Evolutionary conservation across 2,329 filamentous ascomycete species (phyloP), one percentile per base, ranked within the genome.

Genomic region (Pezicula neosporulosa): DNA sequence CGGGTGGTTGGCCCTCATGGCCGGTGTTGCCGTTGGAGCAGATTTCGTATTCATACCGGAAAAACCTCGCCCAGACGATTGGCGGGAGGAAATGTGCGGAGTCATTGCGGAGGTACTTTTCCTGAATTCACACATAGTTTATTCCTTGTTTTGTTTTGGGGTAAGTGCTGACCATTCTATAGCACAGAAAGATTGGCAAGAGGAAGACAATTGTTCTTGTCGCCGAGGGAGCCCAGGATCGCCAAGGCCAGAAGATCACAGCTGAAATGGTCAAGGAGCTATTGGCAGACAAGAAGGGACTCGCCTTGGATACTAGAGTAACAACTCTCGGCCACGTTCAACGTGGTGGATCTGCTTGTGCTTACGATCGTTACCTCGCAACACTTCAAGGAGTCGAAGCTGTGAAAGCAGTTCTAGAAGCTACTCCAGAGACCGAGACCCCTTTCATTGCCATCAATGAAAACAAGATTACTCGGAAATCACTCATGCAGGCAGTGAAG

Each of bases 41-140:
- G 94, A 99, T 70, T 99, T 95, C 72, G 83, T 97, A 62, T 97
- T 99, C 70, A 93, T 97, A 58, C 94, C 94, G 0, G 94, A 99
- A 72, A 91, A 92, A 68, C 94, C 94, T 53, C 89, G 90, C 43
- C 80, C 84, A 53, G 84, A 89, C 56, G 87, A 93, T 64, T 99
- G 94, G 94, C 84, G 88, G 68, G 81, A 90, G 53, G 86, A 95
- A 53, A 96, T 97, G 91, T 89, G 84, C 64, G 72, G 77, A 19
- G 84, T 94, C 48, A 85, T 97, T 51, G 79, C 80, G 51, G 84
- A 86, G 70, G 86, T 89, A 64, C 63, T 74, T 28, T 52, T 8
- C 24, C 33, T 15, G 30, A 19, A 50, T 24, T 44, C 27, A 1
- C 7, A 6, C 59, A 19, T 30, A 13, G 35, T 8, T 12, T 5